phyloP scores from a whole-genome alignment of 1,284 basidiomycete species.

The Neotropicomus parvogracilis region DNA sequence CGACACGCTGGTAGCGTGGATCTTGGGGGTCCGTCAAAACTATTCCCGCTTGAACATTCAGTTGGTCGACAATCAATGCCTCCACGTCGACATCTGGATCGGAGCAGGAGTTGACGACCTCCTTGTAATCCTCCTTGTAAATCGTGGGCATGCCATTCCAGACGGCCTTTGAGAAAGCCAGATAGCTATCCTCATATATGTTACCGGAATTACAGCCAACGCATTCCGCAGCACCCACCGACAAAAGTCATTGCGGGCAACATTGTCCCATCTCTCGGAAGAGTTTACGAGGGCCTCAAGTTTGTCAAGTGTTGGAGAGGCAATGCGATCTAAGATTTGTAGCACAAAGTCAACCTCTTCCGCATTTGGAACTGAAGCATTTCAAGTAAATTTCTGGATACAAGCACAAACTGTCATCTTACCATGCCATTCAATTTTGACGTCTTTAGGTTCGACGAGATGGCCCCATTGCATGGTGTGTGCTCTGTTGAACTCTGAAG shows the following conservation, averaged over 20 bases:
- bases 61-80: constrained; percentile 58
- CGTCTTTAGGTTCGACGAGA: constrained; percentile 76
- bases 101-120: constrained; percentile 52
- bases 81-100: constrained; percentile 61
- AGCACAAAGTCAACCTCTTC: constrained; percentile 83
- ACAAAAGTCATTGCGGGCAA: constrained; percentile 91
- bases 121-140: constrained; percentile 56
- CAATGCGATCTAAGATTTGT: constrained; percentile 51
- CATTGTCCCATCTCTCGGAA: constrained; percentile 61
- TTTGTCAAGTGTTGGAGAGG: constrained; percentile 62
- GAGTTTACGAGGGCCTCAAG: constrained; percentile 64
- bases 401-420: constrained; percentile 18
- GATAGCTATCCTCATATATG: constrained; percentile 42
- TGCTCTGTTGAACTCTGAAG: constrained; percentile 63
- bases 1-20: constrained; percentile 67
- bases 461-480: constrained; percentile 85
- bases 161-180: constrained; percentile 60
- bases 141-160: constrained; percentile 74
- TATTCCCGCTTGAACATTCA: constrained; percentile 72
- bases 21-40: constrained; percentile 77
- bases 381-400: constrained; percentile 1
- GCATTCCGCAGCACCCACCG: constrained; percentile 46
- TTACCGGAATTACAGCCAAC: constrained; percentile 4
- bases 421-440: constrained; percentile 89
- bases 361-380: constrained; percentile 57